A percentile compares a stretch with the other conserved stretches of the same genome.
Conservation (phyloP, 768 basidiomycete species). For the Strobilomyces confusus region DNA sequence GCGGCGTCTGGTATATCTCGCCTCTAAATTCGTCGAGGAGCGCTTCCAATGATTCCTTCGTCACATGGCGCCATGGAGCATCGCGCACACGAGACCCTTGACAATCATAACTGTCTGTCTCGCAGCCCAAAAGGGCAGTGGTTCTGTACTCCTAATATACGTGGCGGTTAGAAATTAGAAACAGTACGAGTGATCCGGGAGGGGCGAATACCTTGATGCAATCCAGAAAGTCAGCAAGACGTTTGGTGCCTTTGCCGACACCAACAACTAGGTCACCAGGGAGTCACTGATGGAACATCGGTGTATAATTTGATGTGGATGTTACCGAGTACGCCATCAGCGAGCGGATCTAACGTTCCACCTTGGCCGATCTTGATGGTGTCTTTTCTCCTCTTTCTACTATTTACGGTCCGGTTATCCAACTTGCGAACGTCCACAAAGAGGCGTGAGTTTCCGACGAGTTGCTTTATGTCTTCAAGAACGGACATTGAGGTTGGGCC, state of each 20-base stretch:
- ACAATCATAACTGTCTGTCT: slow-evolving; percentile 93
- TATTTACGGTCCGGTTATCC: slow-evolving; percentile 47
- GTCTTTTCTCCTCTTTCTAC: slow-evolving; percentile 37
- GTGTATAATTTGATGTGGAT: slow-evolving; percentile 1
- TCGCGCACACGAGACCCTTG: slow-evolving; percentile 77
- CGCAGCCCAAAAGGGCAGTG: slow-evolving; percentile 87
- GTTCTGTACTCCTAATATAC: slow-evolving; percentile 77
- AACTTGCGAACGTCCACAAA: slow-evolving; percentile 63
- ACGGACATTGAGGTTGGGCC: slow-evolving; percentile 91
- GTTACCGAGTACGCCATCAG: slow-evolving; percentile 90
- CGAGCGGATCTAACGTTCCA: slow-evolving; percentile 94
- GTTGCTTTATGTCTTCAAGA: slow-evolving; percentile 77
- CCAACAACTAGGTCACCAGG: slow-evolving; percentile 64
- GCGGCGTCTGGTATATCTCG: slow-evolving; percentile 85
- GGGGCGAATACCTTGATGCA: slow-evolving; percentile 70
- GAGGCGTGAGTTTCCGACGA: slow-evolving; percentile 72
- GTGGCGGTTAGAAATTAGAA: slow-evolving; percentile 15
- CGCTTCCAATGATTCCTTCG: slow-evolving; percentile 66
- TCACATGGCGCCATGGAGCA: slow-evolving; percentile 82
- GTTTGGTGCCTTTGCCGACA: slow-evolving; percentile 86
- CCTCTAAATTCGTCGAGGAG: slow-evolving; percentile 75
- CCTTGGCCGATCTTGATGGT: slow-evolving; percentile 85
- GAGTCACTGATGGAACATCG: slow-evolving; percentile 1
- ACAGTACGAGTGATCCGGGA: not conserved
- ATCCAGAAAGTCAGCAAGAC: slow-evolving; percentile 74